Conservation (phyloP, 176 grass and related monocot genomes). For the Dendrocalamus sinicus region DNA sequence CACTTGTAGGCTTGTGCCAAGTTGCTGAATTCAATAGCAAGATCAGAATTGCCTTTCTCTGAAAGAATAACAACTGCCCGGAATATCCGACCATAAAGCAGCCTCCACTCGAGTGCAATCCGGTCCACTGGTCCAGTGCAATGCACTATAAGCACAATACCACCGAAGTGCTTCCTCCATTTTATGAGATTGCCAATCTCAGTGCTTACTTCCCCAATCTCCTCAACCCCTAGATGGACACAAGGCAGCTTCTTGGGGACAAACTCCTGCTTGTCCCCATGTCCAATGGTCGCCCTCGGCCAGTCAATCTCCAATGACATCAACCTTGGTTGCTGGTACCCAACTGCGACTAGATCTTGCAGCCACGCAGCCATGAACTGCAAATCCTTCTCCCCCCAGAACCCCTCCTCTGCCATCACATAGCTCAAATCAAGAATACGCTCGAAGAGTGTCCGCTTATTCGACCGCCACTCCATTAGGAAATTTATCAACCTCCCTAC, state of each 20-base stretch:
- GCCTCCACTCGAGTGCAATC: conserved; percentile 83
- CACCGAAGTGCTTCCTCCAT: conserved; percentile 92
- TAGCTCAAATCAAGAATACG: conserved; percentile 86
- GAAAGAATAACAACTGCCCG: conserved; percentile 80
- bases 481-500: conserved; percentile 81
- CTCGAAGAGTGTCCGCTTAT: conserved; percentile 73
- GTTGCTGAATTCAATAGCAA: conserved; percentile 63
- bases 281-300: conserved; percentile 68
- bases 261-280: conserved; percentile 78
- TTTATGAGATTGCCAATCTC: conserved; percentile 91
- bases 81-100: conserved; percentile 94
- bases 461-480: conserved; percentile 75
- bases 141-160: conserved; percentile 81
- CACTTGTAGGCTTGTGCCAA: conserved; percentile 86
- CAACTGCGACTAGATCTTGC: conserved; percentile 72
- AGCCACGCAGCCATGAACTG: conserved; percentile 78
- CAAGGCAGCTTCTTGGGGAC: conserved; percentile 76
- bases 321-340: conserved; percentile 82
- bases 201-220: conserved; percentile 72
- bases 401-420: conserved; percentile 76
- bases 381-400: conserved; percentile 81
- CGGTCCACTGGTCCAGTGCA: conserved; percentile 57
- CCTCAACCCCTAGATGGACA: conserved; percentile 84
- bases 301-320: conserved; percentile 83
- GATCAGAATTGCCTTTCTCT: conserved; percentile 65